These are phyloP conservation scores for Brassica napus DNA, from an alignment of 345 rosid species.

Conservation along the genomic window DNA sequence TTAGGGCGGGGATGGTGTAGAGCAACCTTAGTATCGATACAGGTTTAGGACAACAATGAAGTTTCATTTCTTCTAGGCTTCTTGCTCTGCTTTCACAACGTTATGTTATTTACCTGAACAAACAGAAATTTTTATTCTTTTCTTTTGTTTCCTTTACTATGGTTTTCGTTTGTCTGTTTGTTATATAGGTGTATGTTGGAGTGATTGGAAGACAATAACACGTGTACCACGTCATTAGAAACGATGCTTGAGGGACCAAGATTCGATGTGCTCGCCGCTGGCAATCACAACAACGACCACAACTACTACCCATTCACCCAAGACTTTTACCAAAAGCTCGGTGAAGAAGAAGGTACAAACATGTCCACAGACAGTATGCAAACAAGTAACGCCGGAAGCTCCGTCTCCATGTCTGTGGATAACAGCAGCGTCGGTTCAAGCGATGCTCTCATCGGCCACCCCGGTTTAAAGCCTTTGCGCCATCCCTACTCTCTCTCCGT, in stretches of 20 bases:
- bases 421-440: conserved; percentile 67
- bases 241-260: conserved; percentile 47
- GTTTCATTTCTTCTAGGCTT: background rate
- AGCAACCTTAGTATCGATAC: background rate
- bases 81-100: background rate
- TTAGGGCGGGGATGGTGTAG: background rate
- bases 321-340: conserved; percentile 60
- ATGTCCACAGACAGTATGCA: conserved; percentile 62
- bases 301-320: conserved; percentile 55
- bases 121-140: too few species aligned
- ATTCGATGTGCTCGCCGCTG: conserved; percentile 36
- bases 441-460: conserved; percentile 60
- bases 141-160: background rate
- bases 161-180: background rate
- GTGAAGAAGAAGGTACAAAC: conserved; percentile 58
- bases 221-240: conserved; percentile 14
- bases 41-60: background rate
- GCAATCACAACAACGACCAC: conserved; percentile 41
- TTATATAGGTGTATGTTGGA: conserved; percentile 19
- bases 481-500: conserved; percentile 45
- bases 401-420: conserved; percentile 66
- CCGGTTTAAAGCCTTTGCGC: conserved; percentile 53
- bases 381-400: conserved; percentile 60
- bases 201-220: conserved; percentile 17
- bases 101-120: background rate